A percentile compares a stretch with the other conserved stretches of the same genome.
These are phyloP conservation scores for Cercospora beticola DNA, from an alignment of 2,329 filamentous ascomycete species.

Conservation along the genomic window DNA sequence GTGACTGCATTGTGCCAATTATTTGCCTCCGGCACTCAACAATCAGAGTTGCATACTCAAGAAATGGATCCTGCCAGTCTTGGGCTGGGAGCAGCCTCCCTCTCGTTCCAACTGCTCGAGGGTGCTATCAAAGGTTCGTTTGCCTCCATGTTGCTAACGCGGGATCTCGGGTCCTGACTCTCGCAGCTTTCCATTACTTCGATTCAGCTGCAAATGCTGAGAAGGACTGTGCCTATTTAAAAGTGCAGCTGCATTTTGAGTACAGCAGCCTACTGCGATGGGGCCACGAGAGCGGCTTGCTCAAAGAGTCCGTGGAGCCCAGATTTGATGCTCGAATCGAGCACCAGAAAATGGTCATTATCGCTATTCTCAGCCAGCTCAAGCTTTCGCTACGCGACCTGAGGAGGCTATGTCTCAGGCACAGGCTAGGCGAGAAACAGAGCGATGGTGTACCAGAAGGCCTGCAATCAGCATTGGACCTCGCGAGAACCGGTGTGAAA, in stretches of 20 bases:
- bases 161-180: background rate
- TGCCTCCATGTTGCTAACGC: background rate
- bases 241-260: background rate
- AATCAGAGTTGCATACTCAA: background rate
- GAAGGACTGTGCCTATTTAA: background rate
- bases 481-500: background rate
- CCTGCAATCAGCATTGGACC: background rate
- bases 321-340: background rate
- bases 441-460: background rate
- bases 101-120: background rate
- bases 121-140: background rate
- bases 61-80: background rate
- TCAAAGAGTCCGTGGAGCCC: background rate
- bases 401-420: background rate
- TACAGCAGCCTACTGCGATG: background rate
- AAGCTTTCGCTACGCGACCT: background rate
- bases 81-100: background rate
- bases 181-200: background rate
- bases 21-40: no score
- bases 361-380: background rate
- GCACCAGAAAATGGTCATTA: background rate
- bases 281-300: background rate
- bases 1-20: no score
- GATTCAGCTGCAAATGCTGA: background rate
- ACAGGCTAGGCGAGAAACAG: background rate